Evolutionary conservation across 139 green algal genomes (phyloP).

Genomic region (Dunaliella primolecta): DNA sequence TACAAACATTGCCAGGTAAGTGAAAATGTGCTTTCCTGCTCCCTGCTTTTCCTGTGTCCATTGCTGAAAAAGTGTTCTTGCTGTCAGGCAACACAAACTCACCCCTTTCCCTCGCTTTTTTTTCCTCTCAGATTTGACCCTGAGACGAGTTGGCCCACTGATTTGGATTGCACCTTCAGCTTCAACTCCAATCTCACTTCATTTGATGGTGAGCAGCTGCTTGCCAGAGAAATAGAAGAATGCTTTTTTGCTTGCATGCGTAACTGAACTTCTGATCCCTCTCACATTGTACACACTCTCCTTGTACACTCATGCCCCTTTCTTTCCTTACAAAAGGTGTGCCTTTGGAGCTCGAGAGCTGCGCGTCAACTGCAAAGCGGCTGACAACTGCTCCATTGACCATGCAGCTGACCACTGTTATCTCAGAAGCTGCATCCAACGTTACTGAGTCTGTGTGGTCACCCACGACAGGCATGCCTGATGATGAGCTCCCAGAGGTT

Average conservation of each 20-base stretch:
- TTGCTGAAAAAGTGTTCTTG: background rate
- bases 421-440: slow-evolving; percentile 18
- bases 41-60: background rate
- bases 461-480: slow-evolving; percentile 7
- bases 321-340: no score
- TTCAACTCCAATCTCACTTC: slow-evolving; percentile 40
- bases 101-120: no score
- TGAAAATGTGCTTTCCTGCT: background rate
- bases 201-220: slow-evolving; percentile 47
- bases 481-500: slow-evolving; percentile 48
- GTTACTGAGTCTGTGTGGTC: slow-evolving; percentile 45
- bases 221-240: no score
- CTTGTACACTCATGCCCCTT: no score
- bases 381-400: slow-evolving; percentile 29
- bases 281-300: no score
- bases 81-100: background rate
- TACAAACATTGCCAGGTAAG: slow-evolving; percentile 46
- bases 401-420: slow-evolving; percentile 26
- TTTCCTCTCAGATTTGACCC: slow-evolving; percentile 40
- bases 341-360: slow-evolving; percentile 21
- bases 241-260: no score
- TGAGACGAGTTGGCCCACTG: slow-evolving; percentile 44
- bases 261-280: no score
- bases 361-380: background rate
- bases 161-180: slow-evolving; percentile 43